Evolutionary conservation across 2,329 filamentous ascomycete genomes (phyloP).

Genomic region (Colletotrichum sojae): DNA sequence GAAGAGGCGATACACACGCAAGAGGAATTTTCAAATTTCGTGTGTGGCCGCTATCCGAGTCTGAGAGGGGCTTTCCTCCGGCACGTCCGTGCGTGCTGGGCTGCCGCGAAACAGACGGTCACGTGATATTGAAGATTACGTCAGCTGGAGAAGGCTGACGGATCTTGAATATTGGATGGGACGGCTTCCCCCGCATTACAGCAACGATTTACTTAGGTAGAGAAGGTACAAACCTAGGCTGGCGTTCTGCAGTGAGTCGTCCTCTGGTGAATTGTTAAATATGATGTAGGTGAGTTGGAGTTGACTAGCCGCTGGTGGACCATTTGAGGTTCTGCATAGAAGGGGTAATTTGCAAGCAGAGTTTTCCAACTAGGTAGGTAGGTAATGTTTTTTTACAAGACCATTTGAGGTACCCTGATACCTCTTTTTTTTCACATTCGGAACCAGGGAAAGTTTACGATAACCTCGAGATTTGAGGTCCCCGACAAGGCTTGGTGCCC

Average conservation of each 20-base stretch:
- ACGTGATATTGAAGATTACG: slow-evolving; percentile 51
- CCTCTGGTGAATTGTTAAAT: background rate
- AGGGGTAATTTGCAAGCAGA: no score
- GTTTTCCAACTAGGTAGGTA: no score
- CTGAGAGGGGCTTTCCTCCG: slow-evolving; percentile 57
- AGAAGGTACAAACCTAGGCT: background rate
- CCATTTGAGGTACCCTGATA: no score
- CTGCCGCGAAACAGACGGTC: slow-evolving; percentile 42
- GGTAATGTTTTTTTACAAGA: no score
- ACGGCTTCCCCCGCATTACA: no score
- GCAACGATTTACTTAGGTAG: no score
- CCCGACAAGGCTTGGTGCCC: slow-evolving; percentile 1
- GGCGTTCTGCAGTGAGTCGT: background rate
- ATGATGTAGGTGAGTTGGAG: slow-evolving; percentile 9
- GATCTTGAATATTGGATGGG: no score
- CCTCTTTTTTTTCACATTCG: no score
- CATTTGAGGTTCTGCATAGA: no score
- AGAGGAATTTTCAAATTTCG: slow-evolving; percentile 62
- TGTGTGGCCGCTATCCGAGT: slow-evolving; percentile 62
- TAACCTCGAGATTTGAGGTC: background rate
- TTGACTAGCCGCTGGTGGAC: slow-evolving; percentile 5
- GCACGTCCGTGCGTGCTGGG: slow-evolving; percentile 30
- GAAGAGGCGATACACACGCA: slow-evolving; percentile 48
- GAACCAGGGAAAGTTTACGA: no score
- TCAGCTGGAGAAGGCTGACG: slow-evolving; percentile 44